Conservation (phyloP, 345 rosid species). For the Eucalyptus sp. region DNA sequence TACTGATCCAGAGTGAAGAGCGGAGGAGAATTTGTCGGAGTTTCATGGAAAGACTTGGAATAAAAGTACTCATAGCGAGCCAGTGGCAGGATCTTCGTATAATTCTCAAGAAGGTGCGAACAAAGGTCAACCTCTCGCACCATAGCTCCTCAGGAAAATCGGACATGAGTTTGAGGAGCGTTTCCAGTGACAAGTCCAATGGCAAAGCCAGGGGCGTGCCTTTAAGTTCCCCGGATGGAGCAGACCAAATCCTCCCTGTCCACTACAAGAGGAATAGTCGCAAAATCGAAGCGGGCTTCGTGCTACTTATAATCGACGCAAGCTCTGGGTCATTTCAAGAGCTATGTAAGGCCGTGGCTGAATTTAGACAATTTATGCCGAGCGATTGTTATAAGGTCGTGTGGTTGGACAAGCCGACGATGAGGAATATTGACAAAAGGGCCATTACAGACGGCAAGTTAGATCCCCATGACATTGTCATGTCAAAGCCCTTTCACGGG, state of each 20-base stretch:
- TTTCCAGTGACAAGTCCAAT: not conserved
- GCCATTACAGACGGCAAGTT: not conserved
- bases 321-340: slow-evolving; percentile 27
- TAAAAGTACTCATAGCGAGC: slow-evolving; percentile 28
- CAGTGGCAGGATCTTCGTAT: slow-evolving; percentile 28
- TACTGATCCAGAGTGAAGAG: slow-evolving; percentile 34
- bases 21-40: slow-evolving; percentile 32
- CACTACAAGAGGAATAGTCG: not conserved
- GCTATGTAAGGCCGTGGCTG: slow-evolving; percentile 15
- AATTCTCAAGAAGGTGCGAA: slow-evolving; percentile 16
- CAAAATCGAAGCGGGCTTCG: slow-evolving; percentile 4
- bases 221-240: slow-evolving; percentile 34
- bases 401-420: slow-evolving; percentile 49
- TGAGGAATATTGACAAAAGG: not conserved
- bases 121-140: slow-evolving; percentile 8
- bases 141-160: slow-evolving; percentile 24
- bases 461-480: slow-evolving; percentile 22
- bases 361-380: slow-evolving; percentile 28
- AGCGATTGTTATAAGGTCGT: slow-evolving; percentile 29
- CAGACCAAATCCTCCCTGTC: slow-evolving; percentile 12
- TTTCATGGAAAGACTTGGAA: slow-evolving; percentile 40
- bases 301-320: slow-evolving; percentile 53
- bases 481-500: slow-evolving; percentile 63
- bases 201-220: slow-evolving; percentile 34
- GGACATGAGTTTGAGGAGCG: slow-evolving; percentile 22